phyloP scores from a whole-genome alignment of 306 rosid genomes.

The Trifolium dubium region DNA sequence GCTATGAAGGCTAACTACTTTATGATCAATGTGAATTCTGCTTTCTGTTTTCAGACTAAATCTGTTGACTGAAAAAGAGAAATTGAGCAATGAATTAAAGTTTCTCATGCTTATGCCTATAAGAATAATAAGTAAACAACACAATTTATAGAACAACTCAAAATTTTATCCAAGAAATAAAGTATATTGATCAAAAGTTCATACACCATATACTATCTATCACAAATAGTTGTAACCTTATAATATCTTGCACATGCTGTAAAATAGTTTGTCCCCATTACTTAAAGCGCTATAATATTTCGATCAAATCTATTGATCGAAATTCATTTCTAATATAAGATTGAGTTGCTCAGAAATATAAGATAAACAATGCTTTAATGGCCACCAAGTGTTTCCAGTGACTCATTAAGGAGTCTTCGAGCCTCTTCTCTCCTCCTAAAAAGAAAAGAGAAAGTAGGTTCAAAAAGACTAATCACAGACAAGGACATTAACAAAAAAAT shows the following conservation, averaged over 20 bases:
- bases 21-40: conserved; percentile 29
- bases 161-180: not conserved
- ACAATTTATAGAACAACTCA: not conserved
- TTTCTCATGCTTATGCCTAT: no score
- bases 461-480: conserved; percentile 8
- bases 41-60: not conserved
- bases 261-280: conserved; percentile 5
- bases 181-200: not conserved
- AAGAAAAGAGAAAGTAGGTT: conserved; percentile 8
- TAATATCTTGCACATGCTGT: conserved; percentile 7
- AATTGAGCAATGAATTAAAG: not conserved
- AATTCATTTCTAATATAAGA: conserved; percentile 7
- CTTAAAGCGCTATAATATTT: not conserved
- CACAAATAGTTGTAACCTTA: not conserved
- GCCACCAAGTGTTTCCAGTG: conserved; percentile 70
- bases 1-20: conserved; percentile 39
- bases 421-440: conserved; percentile 95
- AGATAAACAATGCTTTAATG: conserved; percentile 35
- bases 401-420: conserved; percentile 72
- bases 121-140: not conserved
- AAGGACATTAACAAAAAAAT: conserved; percentile 16
- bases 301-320: conserved; percentile 11
- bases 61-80: conserved; percentile 1
- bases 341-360: conserved; percentile 19
- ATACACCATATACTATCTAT: not conserved